Evolutionary conservation across 192 early-diverging fungal species (phyloP), one percentile per base, ranked within the genome.

Genomic region (Gigaspora rosea): DNA sequence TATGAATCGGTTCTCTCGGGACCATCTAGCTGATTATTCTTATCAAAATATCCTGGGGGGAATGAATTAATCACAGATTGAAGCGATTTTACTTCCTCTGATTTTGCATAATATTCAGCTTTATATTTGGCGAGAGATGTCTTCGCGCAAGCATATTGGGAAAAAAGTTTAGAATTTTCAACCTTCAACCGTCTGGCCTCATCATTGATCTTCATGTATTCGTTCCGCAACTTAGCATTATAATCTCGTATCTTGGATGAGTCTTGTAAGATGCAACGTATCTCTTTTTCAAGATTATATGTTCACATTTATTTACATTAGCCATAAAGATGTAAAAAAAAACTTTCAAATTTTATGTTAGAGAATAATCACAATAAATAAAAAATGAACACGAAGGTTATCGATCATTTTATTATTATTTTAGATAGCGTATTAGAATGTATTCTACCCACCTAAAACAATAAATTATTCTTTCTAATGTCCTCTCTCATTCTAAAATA

Each of bases 51-150:
- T 56, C 54, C 11, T 56, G 4, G 18, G 54, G 8, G 54, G 4
- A 56, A 56, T 56, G 18, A 56, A 56, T 68, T 68, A 47, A 68
- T 68, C 16, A 68, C 13, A 68, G 66, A 68, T 68, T 68, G 66
- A 68, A 49, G 46, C 46, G 46, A 67, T 67, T 67, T 67, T 7
- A 67, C 36, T 27, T 67, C 13, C 36, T 49, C 36, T 27, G 22
- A 67, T 67, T 67, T 16, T n/a, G 47, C 47, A 67, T 41, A 1
- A 67, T n/a, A 48, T 27, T 67, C 16, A 46, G 41, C 27, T 49
- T 46, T 67, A 49, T 49, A 67, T 67, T 68, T n/a, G 22, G 12
- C 41, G 2, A 47, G 66, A 46, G 66, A 68, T 47, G 46, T 68
- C 12, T 63, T 8, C 27, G 20, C 13, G 27, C 32, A 33, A 36